Conservation (phyloP, 495 filamentous ascomycete species). For the Penicillium pancosmium region DNA sequence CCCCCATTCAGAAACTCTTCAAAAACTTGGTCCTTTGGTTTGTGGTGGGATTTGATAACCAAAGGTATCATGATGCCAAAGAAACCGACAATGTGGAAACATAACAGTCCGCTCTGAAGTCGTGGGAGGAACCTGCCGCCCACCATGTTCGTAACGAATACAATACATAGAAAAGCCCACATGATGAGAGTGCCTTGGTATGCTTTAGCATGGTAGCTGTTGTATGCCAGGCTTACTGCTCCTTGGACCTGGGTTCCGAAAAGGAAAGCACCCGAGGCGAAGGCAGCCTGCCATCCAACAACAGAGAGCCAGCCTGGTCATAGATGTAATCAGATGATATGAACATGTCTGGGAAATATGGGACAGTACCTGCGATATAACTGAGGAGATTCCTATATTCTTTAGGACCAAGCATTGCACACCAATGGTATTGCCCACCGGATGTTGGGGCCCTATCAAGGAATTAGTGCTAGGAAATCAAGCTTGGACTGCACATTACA, state of each 20-base stretch:
- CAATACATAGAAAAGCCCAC: conserved; percentile 38
- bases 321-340: not conserved
- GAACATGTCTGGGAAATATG: not conserved
- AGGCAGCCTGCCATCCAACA: conserved; percentile 36
- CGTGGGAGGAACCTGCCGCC: conserved; percentile 43
- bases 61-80: conserved; percentile 47
- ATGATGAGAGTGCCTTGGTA: conserved; percentile 52
- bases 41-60: conserved; percentile 38
- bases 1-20: conserved; percentile 36
- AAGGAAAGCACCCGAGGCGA: conserved; percentile 30
- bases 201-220: conserved; percentile 39
- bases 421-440: conserved; percentile 51
- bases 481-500: conserved; percentile 23
- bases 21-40: conserved; percentile 47
- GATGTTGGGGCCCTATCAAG: conserved; percentile 35
- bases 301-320: conserved; percentile 36
- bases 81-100: conserved; percentile 51
- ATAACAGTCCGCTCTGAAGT: conserved; percentile 49
- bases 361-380: conserved; percentile 26
- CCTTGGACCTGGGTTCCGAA: conserved; percentile 40
- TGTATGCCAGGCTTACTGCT: conserved; percentile 38
- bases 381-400: conserved; percentile 39
- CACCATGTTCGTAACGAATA: conserved; percentile 38
- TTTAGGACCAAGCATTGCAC: conserved; percentile 42
- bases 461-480: not conserved